Base-by-base conservation (phyloP, 306 rosid genomes). In the Quercus variabilis region DNA sequence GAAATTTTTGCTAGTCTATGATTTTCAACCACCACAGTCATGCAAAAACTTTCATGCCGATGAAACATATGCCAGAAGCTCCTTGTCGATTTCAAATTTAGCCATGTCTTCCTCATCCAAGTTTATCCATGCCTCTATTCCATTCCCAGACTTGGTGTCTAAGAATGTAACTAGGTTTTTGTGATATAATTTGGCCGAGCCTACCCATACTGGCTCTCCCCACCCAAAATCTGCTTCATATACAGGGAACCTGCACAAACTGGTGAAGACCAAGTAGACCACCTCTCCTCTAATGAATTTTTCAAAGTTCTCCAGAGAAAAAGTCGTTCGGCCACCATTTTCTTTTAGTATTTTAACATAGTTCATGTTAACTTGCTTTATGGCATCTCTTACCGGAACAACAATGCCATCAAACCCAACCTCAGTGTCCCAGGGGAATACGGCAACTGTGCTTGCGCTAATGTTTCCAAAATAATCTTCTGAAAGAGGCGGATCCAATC, bases 401-500 rank as follows among this genome's bases (percentile, higher is more conserved):
- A 84, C 76, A 5, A 84, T 57, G 20, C 20, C 55, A 7, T 68
- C 33, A 4, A 30, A 76, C 8, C 71, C 64, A 4, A 65, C 33
- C 26, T 77, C 64, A 1, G 30, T 52, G 30, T 65, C 81, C 25
- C 35, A 0, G 12, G 80, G 52, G 1, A 79, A 73, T 19, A 10
- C 23, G 0, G 87, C 21, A 0, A 38, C 56, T 15, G 80, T 33
- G 14, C 2, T 12, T 12, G 69, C 26, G 41, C 63, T 74, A 43
- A 81, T 59, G 55, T 84, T 84, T 6, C 87, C 87, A 55, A 87
- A 87, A 3, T 78, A 76, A 13, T 76, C 23, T 59, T 79, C 79
- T 8, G 85, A 64, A 19, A 87, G 73, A 0, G 86, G 85, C 5
- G 88, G 88, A 19, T 82, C 81, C 77, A 77, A 76, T 63, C 90